Evolutionary conservation across 2,329 filamentous ascomycete species (phyloP), one percentile per base, ranked within the genome.

Genomic region (Fusarium penzigii): DNA sequence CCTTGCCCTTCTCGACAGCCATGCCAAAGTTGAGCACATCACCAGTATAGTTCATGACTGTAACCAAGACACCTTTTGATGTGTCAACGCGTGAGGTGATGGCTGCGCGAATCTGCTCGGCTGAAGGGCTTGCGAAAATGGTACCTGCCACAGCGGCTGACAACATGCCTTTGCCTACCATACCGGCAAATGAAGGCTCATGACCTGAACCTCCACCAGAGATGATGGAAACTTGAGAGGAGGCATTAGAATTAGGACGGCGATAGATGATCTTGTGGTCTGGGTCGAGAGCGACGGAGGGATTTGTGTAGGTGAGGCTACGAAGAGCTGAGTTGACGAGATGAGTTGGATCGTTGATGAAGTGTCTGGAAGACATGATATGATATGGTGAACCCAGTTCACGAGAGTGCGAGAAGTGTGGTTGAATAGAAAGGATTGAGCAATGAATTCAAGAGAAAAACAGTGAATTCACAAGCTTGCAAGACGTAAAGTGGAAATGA

Each of bases 31-130:
- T 95, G 61, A 97, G 80, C 48, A 96, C 84, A 69, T 92, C 89
- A 38, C 89, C 89, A 1, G 91, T 96, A 72, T 96, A 96, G 71
- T 97, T 97, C 90, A 96, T 96, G 29, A 96, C 89, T 6, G 92
- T 87, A n/a, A 96, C 88, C 39, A 97, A 71, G 2, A 96, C 88
- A 20, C 92, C 93, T 56, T 84, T 82, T 42, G 82, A 78, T 4
- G 81, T 80, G 55, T 89, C 84, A 3, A 96, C 88, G 17, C 89
- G 80, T 40, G 85, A 82, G 66, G 87, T 82, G 48, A 95, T 87
- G 53, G 86, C 90, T 59, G 83, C 79, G 49, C 90, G 84, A 49
- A 97, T 86, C 75, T 97, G 92, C 72, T 94, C 87, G 0, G 90
- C 87, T 6, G 83, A 86, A 0, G 90, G 90, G 16, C 86, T 89